Evolutionary conservation across 768 basidiomycete species (phyloP).

Genomic region (Agaricus sinodeliciosus): DNA sequence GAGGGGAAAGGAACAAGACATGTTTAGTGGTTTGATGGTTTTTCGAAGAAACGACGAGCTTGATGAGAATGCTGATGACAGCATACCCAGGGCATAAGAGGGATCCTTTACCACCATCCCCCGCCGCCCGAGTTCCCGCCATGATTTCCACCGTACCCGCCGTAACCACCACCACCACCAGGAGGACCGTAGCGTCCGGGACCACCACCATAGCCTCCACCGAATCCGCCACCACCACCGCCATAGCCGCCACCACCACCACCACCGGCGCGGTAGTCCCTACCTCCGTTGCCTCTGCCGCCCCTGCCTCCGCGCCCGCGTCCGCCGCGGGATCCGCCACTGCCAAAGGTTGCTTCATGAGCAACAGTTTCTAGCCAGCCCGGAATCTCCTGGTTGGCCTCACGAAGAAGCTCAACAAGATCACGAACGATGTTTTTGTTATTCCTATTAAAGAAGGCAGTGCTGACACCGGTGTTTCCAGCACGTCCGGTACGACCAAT

Average conservation of each 20-base stretch:
- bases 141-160: conserved; percentile 17
- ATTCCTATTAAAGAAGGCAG: conserved; percentile 92
- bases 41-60: conserved; percentile 9
- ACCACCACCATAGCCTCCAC: conserved; percentile 19
- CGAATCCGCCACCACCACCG: conserved; percentile 24
- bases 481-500: conserved; percentile 98
- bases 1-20: conserved; percentile 10
- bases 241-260: conserved; percentile 31
- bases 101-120: conserved; percentile 39
- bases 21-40: conserved; percentile 22
- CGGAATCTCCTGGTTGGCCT: conserved; percentile 96
- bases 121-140: conserved; percentile 19
- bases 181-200: conserved; percentile 17
- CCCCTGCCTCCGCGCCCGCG: conserved; percentile 54
- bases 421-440: conserved; percentile 92
- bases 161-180: conserved; percentile 20
- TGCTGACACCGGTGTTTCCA: conserved; percentile 92
- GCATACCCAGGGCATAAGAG: neutral
- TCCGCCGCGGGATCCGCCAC: conserved; percentile 46
- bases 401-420: conserved; percentile 86
- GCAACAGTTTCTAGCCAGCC: conserved; percentile 84
- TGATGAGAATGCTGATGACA: neutral
- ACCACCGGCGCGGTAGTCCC: conserved; percentile 38
- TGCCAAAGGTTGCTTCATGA: conserved; percentile 72
- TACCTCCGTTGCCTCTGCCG: conserved; percentile 39